Base-by-base conservation (phyloP, 768 basidiomycete genomes). In the Trametes meyenii region DNA sequence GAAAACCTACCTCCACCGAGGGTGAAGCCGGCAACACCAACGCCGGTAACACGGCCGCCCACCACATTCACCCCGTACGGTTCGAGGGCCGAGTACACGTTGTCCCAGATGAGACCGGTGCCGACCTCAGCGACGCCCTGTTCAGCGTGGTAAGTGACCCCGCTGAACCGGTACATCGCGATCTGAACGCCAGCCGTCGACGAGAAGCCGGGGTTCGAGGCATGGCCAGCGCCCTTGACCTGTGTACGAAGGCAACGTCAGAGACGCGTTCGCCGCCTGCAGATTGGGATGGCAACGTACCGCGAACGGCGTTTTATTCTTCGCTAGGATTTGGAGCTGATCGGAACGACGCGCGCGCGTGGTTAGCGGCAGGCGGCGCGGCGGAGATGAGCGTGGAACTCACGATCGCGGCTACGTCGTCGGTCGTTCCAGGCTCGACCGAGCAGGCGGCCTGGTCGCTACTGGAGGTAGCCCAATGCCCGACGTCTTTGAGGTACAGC, bases 81-180 rank as follows among this genome's bases (percentile, higher is more conserved):
- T 5, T 73, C 76, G 4, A 89, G 76, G 5, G 80, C 81, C 2
- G 75, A 74, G 62, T 88, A 89, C 71, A 83, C 85, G 36, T 87
- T 81, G 67, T 90, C 87, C 87, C 86, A 89, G 26, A 85, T 75
- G n/a, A 84, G 67, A 5, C 79, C 78, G 8, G 76, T 67, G 36
- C 75, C 77, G 50, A 79, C 62, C 12, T 63, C 65, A 5, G 58
- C 72, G 3, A 68, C 69, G 17, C 60, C 55, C 4, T 62, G 45
- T 1, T 21, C 59, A 17, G 61, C 43, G 55, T 73, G 50, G 55
- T 72, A 71, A 0, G 24, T 66, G 43, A 73, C 69, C 24, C 67
- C 63, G 26, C 44, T 60, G 67, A 76, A 77, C 5, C 67, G 68
- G 53, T 51, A 60, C 74, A 77, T 73, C 1, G 73, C 61, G 50